Base-by-base conservation (phyloP, 2,329 filamentous ascomycete species). In the Leptodontidium sp. region DNA sequence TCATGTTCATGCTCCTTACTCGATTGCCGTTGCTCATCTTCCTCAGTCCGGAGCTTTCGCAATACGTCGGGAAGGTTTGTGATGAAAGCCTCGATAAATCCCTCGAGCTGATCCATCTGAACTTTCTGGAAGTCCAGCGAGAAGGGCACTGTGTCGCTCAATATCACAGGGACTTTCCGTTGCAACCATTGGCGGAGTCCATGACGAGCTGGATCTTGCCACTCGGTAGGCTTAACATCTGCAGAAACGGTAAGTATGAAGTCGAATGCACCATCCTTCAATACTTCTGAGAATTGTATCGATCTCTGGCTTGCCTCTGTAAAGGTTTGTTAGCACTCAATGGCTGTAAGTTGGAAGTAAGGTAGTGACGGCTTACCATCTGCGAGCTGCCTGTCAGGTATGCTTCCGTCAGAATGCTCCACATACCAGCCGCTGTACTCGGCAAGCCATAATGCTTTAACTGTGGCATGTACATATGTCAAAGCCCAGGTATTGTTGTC, bases 11-110 rank as follows among this genome's bases (percentile, higher is more conserved):
- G 88, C 11, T 82, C 81, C 74, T 89, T 87, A 76, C 87, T 90
- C 35, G 90, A 83, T 77, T 91, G 88, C 17, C 93, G 86, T 78
- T 97, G 93, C 73, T 96, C 92, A 76, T 98, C 95, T 80, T 98
- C 95, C 69, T 97, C 94, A 1, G 90, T 87, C 71, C 95, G 93
- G 38, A 98, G 84, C 79, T 90, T 93, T 65, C 95, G 90, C 55
- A 99, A 86, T 3, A 96, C 91, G 81, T 98, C 94, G 0, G 96
- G 96, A 83, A 98, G 91, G 77, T 99, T 97, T 0, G 93, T 93
- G 73, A 99, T 97, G 78, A 97, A 97, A 5, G 92, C 91, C 77
- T 98, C 95, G 8, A 95, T 89, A 77, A 98, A 97, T 0, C 87
- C 86, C 78, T 98, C 95, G 11, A 98, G 81, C 76, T 94, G 92